A percentile compares a stretch with the other conserved stretches of the same genome.
These are phyloP conservation scores for Samsoniella hepiali DNA, from an alignment of 2,329 filamentous ascomycete genomes.

Conservation along the genomic window DNA sequence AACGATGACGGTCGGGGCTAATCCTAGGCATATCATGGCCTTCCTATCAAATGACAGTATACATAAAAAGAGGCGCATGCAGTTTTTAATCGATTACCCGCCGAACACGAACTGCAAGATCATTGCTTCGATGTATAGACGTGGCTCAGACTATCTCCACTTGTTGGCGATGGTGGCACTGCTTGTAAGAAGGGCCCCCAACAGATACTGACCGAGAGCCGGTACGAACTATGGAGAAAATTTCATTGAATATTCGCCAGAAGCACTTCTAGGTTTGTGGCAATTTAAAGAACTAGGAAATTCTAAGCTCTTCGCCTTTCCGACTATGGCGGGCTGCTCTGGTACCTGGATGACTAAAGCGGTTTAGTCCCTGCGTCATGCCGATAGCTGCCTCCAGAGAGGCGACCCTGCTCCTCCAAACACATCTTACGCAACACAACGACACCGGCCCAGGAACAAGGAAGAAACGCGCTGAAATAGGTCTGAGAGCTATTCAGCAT, in stretches of 20 bases:
- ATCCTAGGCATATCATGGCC: too few relatives aligned
- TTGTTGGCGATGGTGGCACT: neutral
- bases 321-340: neutral
- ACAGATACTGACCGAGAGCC: neutral
- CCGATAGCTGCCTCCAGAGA: constrained; percentile 19
- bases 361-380: constrained; percentile 22
- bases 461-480: neutral
- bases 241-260: neutral
- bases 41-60: too few relatives aligned
- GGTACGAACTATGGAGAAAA: neutral
- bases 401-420: constrained; percentile 9
- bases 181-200: neutral
- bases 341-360: constrained; percentile 17
- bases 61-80: too few relatives aligned
- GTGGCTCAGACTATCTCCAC: too few relatives aligned
- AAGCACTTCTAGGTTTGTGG: neutral
- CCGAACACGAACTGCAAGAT: too few relatives aligned
- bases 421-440: neutral
- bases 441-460: neutral
- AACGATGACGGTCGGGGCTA: too few relatives aligned
- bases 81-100: too few relatives aligned
- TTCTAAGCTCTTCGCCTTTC: neutral
- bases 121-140: neutral
- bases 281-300: neutral
- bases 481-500: neutral